A percentile compares a stretch with the other conserved stretches of the same genome.
These are phyloP conservation scores for Pseudogymnoascus sp. DNA, from an alignment of 2,329 filamentous ascomycete genomes.

Conservation along the genomic window DNA sequence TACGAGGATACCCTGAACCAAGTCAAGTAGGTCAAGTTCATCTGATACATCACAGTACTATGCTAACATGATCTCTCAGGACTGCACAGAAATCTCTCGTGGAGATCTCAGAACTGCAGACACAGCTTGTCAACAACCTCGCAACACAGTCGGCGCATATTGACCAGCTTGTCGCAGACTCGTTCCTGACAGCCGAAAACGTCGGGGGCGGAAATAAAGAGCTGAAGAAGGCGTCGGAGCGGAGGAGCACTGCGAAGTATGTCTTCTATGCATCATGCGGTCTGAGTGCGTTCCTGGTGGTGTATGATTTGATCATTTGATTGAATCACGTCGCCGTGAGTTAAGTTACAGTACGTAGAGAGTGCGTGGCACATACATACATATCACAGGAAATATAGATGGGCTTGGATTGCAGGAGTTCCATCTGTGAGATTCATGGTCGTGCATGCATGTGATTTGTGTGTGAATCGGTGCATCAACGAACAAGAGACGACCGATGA, in stretches of 20 bases:
- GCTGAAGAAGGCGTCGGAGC: conserved; percentile 72
- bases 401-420: neutral
- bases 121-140: conserved; percentile 79
- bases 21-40: conserved; percentile 63
- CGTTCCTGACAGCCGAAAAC: conserved; percentile 74
- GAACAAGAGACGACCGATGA: neutral
- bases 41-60: neutral
- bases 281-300: conserved; percentile 65
- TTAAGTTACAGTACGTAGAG: neutral
- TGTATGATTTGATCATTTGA: conserved; percentile 68
- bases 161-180: conserved; percentile 79
- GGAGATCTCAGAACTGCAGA: conserved; percentile 90
- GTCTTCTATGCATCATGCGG: conserved; percentile 77
- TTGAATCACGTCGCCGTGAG: neutral
- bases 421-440: neutral
- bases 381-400: neutral
- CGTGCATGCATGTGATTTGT: conserved; percentile 8
- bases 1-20: conserved; percentile 93
- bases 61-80: conserved; percentile 39
- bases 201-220: conserved; percentile 85
- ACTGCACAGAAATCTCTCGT: conserved; percentile 83
- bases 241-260: conserved; percentile 65
- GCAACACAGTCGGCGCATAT: conserved; percentile 83
- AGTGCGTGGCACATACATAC: neutral
- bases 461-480: neutral